Base-by-base conservation (phyloP, 1,284 basidiomycete genomes). In the Boletus semigastroideus region DNA sequence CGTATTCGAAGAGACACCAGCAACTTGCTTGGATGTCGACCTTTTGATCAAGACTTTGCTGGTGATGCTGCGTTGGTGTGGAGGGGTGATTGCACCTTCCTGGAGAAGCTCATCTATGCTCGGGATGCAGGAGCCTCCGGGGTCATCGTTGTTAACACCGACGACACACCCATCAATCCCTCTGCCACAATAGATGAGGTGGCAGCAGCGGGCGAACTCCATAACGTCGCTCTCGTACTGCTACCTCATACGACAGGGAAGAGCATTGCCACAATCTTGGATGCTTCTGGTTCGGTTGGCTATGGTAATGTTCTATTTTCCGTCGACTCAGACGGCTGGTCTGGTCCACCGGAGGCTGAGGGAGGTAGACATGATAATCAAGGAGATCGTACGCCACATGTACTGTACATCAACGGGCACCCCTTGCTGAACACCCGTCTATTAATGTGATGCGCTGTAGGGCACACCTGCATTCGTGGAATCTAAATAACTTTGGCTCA, bases 81-180 rank as follows among this genome's bases (percentile, higher is more conserved):
- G 48, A 78, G 92, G 42, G 92, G 92, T 16, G 79, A 77, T 13
- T 96, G 92, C 67, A 86, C 89, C 3, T 95, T 95, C 71, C 65
- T 91, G 17, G 80, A 90, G 61, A 96, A 95, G 72, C 75, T 93
- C 12, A 47, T 82, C 16, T 59, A 75, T 46, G 92, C 90, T 5
- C 76, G 78, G 37, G 68, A 72, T 14, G 86, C 83, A 1, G 86
- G 83, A 8, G 91, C 90, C 10, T 79, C 79, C 1, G 92, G 91
- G 1, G 80, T 91, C 11, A 69, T 95, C 27, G 82, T 94, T 28
- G 70, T 88, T 57, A 85, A 80, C 61, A 75, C 85, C 55, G 78
- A 82, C 36, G 81, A 90, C 22, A 44, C 58, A 8, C 64, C 71
- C 13, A 76, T 90, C 52, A 89, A 86, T 59, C 89, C 89, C n/a